phyloP scores from a whole-genome alignment of 352 stramenopile genomes.

The Phytophthora nicotianae region DNA sequence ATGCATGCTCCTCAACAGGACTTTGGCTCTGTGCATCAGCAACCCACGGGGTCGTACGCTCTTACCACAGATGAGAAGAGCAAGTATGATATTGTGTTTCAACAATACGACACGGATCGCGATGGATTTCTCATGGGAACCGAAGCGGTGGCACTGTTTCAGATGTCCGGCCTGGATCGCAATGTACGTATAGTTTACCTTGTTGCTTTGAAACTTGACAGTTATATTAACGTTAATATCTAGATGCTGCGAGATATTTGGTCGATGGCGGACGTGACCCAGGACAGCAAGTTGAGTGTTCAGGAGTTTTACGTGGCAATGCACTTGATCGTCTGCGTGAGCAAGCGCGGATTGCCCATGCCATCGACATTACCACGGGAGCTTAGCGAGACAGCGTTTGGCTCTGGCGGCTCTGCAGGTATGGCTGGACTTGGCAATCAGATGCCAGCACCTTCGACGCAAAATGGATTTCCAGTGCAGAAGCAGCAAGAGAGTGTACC shows the following conservation, averaged over 20 bases:
- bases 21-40: slow-evolving; percentile 21
- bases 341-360: slow-evolving; percentile 85
- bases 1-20: slow-evolving; percentile 17
- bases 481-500: slow-evolving; percentile 26
- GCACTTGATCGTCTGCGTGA: slow-evolving; percentile 97
- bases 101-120: slow-evolving; percentile 89
- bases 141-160: slow-evolving; percentile 92
- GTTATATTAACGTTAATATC: slow-evolving; percentile 1
- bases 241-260: slow-evolving; percentile 90
- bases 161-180: slow-evolving; percentile 92
- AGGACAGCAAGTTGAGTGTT: slow-evolving; percentile 92
- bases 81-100: slow-evolving; percentile 93
- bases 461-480: slow-evolving; percentile 22
- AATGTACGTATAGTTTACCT: slow-evolving; percentile 48
- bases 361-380: slow-evolving; percentile 73
- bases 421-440: slow-evolving; percentile 12
- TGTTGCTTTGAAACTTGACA: slow-evolving; percentile 1
- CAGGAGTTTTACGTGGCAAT: slow-evolving; percentile 96
- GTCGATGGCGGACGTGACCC: slow-evolving; percentile 90
- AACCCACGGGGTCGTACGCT: slow-evolving; percentile 53
- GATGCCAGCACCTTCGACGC: slow-evolving; percentile 20
- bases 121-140: slow-evolving; percentile 92
- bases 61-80: slow-evolving; percentile 89
- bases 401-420: slow-evolving; percentile 9
- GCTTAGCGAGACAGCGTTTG: slow-evolving; percentile 68